These are phyloP conservation scores for Acorus gramineus DNA, from an alignment of 106 monocot species.

Conservation along the genomic window DNA sequence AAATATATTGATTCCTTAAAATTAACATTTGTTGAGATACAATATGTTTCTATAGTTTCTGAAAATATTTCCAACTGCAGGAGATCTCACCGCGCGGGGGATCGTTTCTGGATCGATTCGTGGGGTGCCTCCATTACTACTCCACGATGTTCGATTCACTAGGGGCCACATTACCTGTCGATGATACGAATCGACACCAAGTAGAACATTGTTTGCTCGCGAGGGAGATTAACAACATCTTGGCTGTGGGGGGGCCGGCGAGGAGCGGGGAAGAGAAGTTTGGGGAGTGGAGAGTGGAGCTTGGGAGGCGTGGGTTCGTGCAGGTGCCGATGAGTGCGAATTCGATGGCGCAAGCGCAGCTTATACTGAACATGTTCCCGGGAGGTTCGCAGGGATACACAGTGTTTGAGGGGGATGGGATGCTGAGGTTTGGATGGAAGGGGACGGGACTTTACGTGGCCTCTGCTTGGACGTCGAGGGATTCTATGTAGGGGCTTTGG, in stretches of 20 bases:
- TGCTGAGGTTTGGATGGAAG: constrained; percentile 38
- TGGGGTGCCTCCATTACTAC: constrained; percentile 26
- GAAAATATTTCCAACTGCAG: too few species aligned
- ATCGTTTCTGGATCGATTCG: constrained; percentile 32
- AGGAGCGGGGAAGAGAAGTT: constrained; percentile 32
- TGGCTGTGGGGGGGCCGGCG: constrained; percentile 25
- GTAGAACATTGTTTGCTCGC: constrained; percentile 24
- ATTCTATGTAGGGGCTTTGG: too few species aligned
- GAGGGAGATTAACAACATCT: constrained; percentile 24
- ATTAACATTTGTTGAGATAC: too few species aligned
- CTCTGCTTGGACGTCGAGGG: constrained; percentile 19
- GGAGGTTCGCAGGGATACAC: constrained; percentile 22
- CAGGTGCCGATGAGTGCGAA: constrained; percentile 24
- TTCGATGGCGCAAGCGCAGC: constrained; percentile 30
- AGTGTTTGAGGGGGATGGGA: constrained; percentile 24
- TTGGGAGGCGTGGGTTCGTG: constrained; percentile 16
- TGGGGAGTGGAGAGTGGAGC: constrained; percentile 19
- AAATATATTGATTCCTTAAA: too few species aligned
- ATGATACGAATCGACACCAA: constrained; percentile 8
- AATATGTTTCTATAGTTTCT: too few species aligned
- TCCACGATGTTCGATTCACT: constrained; percentile 33
- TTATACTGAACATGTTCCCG: constrained; percentile 29
- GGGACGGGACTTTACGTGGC: constrained; percentile 24
- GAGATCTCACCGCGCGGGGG: not conserved
- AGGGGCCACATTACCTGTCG: constrained; percentile 7